phyloP scores from a whole-genome alignment of 371 early-diverging fungal species.

The Phascolomyces articulosus region DNA sequence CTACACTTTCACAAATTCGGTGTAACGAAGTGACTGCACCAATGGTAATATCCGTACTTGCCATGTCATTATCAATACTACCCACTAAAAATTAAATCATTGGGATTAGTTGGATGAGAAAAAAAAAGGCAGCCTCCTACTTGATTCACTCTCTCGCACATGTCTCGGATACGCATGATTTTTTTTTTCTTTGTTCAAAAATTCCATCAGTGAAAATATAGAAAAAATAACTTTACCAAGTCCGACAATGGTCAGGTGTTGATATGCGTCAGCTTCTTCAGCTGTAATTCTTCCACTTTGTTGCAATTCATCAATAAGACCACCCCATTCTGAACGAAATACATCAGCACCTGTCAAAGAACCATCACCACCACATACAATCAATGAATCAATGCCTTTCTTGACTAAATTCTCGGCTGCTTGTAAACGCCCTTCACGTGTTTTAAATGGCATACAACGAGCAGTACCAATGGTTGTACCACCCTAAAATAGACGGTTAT shows the following conservation, averaged over 20 bases:
- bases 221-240: slow-evolving; percentile 41
- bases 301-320: slow-evolving; percentile 78
- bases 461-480: slow-evolving; percentile 98
- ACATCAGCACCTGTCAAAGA: slow-evolving; percentile 95
- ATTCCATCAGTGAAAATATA: too few relatives aligned
- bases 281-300: slow-evolving; percentile 51
- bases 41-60: slow-evolving; percentile 94
- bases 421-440: slow-evolving; percentile 82
- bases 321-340: slow-evolving; percentile 93
- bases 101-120: not conserved
- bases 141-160: too few relatives aligned
- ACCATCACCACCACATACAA: slow-evolving; percentile 98
- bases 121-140: too few relatives aligned
- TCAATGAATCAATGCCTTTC: slow-evolving; percentile 92
- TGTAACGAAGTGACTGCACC: slow-evolving; percentile 96
- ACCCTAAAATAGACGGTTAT: slow-evolving; percentile 53
- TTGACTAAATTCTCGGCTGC: slow-evolving; percentile 88
- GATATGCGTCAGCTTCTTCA: slow-evolving; percentile 59
- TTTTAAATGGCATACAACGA: slow-evolving; percentile 86
- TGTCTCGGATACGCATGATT: not conserved
- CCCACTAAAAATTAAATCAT: slow-evolving; percentile 65
- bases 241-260: slow-evolving; percentile 89
- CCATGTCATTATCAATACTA: slow-evolving; percentile 96
- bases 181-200: not conserved
- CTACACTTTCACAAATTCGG: slow-evolving; percentile 96